Percentiles rank a stretch among this genome's conserved stretches.
Evolutionary conservation across 306 rosid species (phyloP).

Genomic region (Abrus precatorius): DNA sequence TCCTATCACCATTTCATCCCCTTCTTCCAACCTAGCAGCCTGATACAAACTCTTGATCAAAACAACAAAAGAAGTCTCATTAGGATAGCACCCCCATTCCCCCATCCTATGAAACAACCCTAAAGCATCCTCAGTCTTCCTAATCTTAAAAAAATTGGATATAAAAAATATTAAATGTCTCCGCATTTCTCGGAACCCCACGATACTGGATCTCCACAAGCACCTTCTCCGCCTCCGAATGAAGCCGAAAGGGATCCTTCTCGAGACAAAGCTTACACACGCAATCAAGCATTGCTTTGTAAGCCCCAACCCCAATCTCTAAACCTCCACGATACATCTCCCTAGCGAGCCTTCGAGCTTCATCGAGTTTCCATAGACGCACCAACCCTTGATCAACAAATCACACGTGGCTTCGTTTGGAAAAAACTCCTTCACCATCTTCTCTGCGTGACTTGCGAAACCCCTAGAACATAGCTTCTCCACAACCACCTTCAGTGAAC

Average conservation of each 20-base stretch:
- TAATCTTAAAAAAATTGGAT: conserved; percentile 76
- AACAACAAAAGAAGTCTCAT: conserved; percentile 64
- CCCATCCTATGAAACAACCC: conserved; percentile 66
- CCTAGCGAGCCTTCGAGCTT: conserved; percentile 75
- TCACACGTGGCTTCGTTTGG: conserved; percentile 73
- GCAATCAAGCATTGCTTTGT: conserved; percentile 80
- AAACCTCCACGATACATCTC: conserved; percentile 93
- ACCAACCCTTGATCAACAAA: conserved; percentile 75
- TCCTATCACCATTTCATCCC: conserved; percentile 88
- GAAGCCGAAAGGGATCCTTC: conserved; percentile 76
- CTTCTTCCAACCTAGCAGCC: conserved; percentile 83
- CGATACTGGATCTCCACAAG: conserved; percentile 72
- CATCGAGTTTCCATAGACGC: conserved; percentile 73
- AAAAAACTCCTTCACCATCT: conserved; percentile 79
- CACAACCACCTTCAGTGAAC: conserved; percentile 63
- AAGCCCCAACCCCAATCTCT: conserved; percentile 69
- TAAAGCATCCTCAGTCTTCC: conserved; percentile 74
- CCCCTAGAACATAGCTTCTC: conserved; percentile 79
- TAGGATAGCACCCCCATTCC: conserved; percentile 70
- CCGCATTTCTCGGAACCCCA: conserved; percentile 84
- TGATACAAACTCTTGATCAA: conserved; percentile 77
- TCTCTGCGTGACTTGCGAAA: conserved; percentile 75
- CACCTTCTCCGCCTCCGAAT: conserved; percentile 70
- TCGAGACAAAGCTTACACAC: conserved; percentile 73
- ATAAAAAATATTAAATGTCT: conserved; percentile 81